Conservation (phyloP, 768 basidiomycete genomes). For the Tylopilus cervinicoccineus region DNA sequence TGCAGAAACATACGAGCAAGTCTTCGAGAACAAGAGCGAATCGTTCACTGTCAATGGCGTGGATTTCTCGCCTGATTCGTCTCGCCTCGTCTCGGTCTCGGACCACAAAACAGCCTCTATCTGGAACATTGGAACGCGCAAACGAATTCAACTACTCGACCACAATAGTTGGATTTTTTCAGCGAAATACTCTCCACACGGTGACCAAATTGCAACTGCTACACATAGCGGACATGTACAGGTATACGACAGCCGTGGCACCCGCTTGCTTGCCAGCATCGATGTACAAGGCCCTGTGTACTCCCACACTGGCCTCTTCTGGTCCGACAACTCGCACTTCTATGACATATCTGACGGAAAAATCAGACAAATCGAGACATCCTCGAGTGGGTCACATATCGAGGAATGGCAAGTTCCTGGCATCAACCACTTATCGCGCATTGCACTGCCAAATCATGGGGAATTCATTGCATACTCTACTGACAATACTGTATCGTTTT, state of each 20-base stretch:
- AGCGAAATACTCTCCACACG: too few species aligned
- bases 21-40: not conserved
- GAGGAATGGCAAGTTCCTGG: not conserved
- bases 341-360: not conserved
- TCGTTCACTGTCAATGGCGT: not conserved
- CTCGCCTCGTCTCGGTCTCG: too few species aligned
- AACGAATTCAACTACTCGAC: not conserved
- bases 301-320: not conserved
- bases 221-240: not conserved
- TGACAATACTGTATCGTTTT: not conserved
- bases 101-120: not conserved
- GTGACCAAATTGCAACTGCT: not conserved
- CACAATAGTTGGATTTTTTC: not conserved
- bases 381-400: not conserved
- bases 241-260: not conserved
- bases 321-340: not conserved
- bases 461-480: not conserved
- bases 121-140: not conserved
- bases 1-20: not conserved
- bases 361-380: not conserved
- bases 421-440: not conserved
- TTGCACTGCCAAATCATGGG: not conserved
- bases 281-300: accelerated
- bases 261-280: not conserved
- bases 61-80: constrained; percentile 7